Evolutionary conservation across 805 yeast genomes (phyloP), one percentile per base, ranked within the genome.

Genomic region (Zygoascus ofunaensis): DNA sequence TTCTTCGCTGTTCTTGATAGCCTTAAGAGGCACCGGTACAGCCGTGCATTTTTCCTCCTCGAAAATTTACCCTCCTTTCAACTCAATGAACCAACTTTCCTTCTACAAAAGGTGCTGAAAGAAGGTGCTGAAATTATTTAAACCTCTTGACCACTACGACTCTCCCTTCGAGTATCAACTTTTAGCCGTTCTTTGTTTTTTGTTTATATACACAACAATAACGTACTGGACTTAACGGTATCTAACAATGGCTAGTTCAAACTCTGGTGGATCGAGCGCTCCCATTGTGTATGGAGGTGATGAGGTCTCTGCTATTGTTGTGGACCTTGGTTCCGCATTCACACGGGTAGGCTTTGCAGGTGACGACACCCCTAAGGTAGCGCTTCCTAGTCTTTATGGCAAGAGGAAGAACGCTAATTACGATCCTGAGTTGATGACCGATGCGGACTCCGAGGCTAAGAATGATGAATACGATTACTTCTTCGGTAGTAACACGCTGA

Each of bases 301-400:
- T 20, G 98, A 90, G 61, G 81, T 92, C 50, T 79, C 87, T 51
- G 95, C 97, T 22, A 72, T 92, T 2, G 94, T 90, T 28, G 70
- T 90, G 21, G 97, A 92, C 58, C 89, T 95, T 1, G 97, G 97
- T 30, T 81, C 95, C 8, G 77, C 72, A 49, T 68, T 77, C 48
- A 87, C 96, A 4, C 77, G 90, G 43, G 77, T 82, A 17, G 98
- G 98, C 1, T 87, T 77, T 62, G 89, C 97, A 2, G 97, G 97
- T 8, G 90, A 87, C 46, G 96, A 89, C 59, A 73, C 77, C 43
- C 98, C 98, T 10, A 76, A 80, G 50, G 66, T 79, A 3, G 76
- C 83, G 20, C 61, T 80, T 10, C 92, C 96, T 2, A 83, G 95
- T 0, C 73, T 62, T 48, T 86, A 77, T 56, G 50, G 37, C 5